Base-by-base conservation (phyloP, 768 basidiomycete genomes). In the Cyathus striatus region DNA sequence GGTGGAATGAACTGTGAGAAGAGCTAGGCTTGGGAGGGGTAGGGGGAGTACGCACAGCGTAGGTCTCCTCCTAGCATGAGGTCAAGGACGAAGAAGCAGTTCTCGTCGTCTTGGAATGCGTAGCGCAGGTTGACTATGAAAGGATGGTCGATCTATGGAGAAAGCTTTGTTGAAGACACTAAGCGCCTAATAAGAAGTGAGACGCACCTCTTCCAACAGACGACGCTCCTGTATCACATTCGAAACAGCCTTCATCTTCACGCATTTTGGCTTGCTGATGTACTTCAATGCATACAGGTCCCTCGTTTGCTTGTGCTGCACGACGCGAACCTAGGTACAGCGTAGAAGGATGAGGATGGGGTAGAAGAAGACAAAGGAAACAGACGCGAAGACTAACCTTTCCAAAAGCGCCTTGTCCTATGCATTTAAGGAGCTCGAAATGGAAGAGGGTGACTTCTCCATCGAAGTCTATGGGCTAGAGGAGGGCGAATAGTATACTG, bases 371-470 rank as follows among this genome's bases (percentile, higher is more conserved):
- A 25, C 18, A 22, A 18, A 22, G 38, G 14, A 12, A 7, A 58
- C 65, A 41, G 24, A 93, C n/a, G n/a, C n/a, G n/a, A n/a, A n/a
- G n/a, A n/a, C n/a, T n/a, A n/a, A n/a, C 95, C 82, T 99, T 98
- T 60, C 95, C 95, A 64, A 99, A 98, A 1, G 95, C 95, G 39
- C 95, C 95, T 63, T 97, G 97, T 18, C 95, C 95, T n/a, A 99
- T 94, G 51, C 91, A 94, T 54, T 94, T 75, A 16, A 98, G 65
- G 30, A 99, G 83, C 48, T 90, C 78, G 59, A 99, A 99, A 59
- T 99, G 96, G 63, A 96, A 99, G 44, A 99, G 83, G 59, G 91
- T 95, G 60, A 92, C 86, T 49, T 95, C 91, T 50, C 88, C 90
- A 53, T 94, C 91, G 59, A 93, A 95, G 72, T 95, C 92, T 65